Evolutionary conservation across 306 rosid genomes (phyloP).

Genomic region (Glycine latifolia): DNA sequence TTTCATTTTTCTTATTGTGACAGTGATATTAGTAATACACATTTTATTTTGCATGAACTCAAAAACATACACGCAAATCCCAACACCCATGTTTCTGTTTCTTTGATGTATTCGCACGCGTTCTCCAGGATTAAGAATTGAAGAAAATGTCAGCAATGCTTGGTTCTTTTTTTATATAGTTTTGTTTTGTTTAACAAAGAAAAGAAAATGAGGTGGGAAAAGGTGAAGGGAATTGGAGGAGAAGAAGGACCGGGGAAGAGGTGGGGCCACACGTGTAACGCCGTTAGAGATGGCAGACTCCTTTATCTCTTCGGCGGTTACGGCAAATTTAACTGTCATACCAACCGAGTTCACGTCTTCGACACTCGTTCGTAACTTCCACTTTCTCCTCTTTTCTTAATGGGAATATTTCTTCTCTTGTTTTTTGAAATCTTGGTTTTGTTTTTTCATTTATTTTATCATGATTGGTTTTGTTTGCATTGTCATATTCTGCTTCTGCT

Average conservation of each 20-base stretch:
- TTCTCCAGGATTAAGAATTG: neutral
- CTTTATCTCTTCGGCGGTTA: conserved; percentile 91
- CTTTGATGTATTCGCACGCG: neutral
- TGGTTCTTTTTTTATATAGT: neutral
- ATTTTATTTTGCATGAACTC: conserved; percentile 51
- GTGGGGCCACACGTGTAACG: conserved; percentile 96
- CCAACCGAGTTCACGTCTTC: conserved; percentile 84
- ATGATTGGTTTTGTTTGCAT: neutral
- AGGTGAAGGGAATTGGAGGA: conserved; percentile 45
- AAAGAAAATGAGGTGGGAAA: conserved; percentile 80
- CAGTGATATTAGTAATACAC: neutral
- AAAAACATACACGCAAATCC: neutral
- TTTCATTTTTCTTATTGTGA: neutral
- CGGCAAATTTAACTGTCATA: conserved; percentile 77
- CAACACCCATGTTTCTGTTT: neutral
- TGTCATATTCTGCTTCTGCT: neutral
- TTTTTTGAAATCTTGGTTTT: neutral
- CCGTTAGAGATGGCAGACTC: conserved; percentile 79
- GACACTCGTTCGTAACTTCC: conserved; percentile 61
- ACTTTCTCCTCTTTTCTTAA: no score
- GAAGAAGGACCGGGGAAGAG: conserved; percentile 85
- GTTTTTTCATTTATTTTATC: neutral
- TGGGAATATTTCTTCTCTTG: neutral
- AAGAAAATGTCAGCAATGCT: neutral
- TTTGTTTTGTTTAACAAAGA: neutral